A percentile compares a stretch with the other conserved stretches of the same genome.
phyloP scores from a whole-genome alignment of 2,329 filamentous ascomycete genomes.

The Aspergillus pseudonomiae region DNA sequence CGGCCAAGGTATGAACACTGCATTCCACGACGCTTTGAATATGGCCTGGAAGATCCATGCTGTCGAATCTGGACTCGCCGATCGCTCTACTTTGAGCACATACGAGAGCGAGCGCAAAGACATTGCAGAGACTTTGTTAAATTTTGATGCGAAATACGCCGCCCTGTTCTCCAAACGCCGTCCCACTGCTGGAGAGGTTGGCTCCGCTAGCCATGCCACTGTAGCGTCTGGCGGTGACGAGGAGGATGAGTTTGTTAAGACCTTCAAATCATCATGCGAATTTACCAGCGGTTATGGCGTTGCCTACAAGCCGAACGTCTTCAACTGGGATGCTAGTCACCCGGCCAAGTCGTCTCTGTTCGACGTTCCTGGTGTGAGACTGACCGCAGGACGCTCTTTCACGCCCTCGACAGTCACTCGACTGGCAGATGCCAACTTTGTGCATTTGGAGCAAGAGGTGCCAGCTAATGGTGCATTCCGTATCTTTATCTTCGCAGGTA shows the following conservation, averaged over 20 bases:
- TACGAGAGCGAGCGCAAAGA: constrained; percentile 86
- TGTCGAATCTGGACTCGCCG: constrained; percentile 80
- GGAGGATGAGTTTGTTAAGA: constrained; percentile 78
- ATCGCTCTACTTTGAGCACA: constrained; percentile 73
- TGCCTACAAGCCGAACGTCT: constrained; percentile 75
- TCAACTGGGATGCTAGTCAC: constrained; percentile 82
- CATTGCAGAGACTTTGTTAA: constrained; percentile 79
- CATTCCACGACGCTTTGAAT: constrained; percentile 72
- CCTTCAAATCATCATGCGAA: constrained; percentile 88
- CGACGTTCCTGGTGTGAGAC: constrained; percentile 64
- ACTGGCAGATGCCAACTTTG: constrained; percentile 84
- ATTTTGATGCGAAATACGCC: constrained; percentile 87
- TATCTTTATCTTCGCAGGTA: constrained; percentile 82
- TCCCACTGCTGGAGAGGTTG: constrained; percentile 72
- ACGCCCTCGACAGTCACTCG: constrained; percentile 80
- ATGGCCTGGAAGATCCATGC: constrained; percentile 95
- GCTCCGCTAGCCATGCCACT: constrained; percentile 59
- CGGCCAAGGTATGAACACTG: constrained; percentile 66
- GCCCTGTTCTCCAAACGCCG: constrained; percentile 83
- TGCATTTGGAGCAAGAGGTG: constrained; percentile 87
- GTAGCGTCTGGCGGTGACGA: constrained; percentile 29
- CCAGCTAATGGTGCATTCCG: constrained; percentile 87
- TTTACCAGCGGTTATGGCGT: constrained; percentile 94
- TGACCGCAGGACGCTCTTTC: constrained; percentile 75
- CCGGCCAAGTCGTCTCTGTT: constrained; percentile 71